Percentiles rank a stretch among this genome's conserved stretches.
These are phyloP conservation scores for Mucor irregularis DNA, from an alignment of 371 early-diverging fungal species.

Conservation along the genomic window DNA sequence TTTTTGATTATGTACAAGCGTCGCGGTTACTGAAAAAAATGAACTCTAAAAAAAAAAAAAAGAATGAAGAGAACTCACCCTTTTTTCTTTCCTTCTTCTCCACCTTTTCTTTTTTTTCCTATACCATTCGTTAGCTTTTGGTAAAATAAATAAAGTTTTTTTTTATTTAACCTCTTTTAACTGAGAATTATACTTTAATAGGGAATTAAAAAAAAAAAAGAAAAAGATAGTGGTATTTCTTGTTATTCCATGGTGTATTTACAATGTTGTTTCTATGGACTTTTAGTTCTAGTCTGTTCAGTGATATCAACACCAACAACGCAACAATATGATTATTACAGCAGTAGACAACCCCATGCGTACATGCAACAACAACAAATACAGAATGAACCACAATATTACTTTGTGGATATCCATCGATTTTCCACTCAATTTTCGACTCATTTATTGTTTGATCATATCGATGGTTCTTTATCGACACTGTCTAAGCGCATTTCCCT, in stretches of 20 bases:
- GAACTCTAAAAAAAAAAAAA: too few species aligned
- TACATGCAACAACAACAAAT: too few species aligned
- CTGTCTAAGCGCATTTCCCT: conserved; percentile 31
- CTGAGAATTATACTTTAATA: background rate
- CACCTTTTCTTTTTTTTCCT: background rate
- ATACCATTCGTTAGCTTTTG: background rate
- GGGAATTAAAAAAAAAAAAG: background rate
- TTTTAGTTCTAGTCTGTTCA: background rate
- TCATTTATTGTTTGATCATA: conserved; percentile 36
- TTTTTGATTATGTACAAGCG: too few species aligned
- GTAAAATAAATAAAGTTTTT: background rate
- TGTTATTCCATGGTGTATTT: background rate
- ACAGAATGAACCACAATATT: conserved; percentile 1
- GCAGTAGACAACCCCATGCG: too few species aligned
- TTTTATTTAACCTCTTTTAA: background rate
- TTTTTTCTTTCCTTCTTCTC: background rate
- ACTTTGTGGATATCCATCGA: conserved; percentile 24
- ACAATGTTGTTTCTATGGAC: background rate
- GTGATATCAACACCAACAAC: background rate
- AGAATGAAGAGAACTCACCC: too few species aligned
- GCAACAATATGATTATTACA: background rate
- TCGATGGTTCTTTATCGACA: conserved; percentile 29
- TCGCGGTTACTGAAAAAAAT: too few species aligned
- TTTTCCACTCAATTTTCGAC: conserved; percentile 31
- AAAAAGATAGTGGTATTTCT: background rate